Conservation (phyloP, 345 rosid genomes). For the Citropsis articulata region DNA sequence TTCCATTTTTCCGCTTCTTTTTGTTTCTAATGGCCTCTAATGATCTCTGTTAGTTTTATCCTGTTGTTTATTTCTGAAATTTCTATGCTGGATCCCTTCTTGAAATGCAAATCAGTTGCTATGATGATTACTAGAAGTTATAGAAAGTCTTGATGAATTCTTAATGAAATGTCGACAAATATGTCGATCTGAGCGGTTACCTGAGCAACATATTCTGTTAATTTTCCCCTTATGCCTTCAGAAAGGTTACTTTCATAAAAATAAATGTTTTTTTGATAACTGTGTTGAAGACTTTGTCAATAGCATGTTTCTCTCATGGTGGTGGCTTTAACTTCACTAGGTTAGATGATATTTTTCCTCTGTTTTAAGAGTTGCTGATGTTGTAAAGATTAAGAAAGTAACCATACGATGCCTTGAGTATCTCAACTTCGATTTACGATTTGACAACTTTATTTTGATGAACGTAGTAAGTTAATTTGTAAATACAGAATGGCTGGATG, state of each 20-base stretch:
- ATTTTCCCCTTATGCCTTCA: not conserved
- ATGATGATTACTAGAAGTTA: conserved; percentile 29
- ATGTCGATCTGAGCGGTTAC: conserved; percentile 53
- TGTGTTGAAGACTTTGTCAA: not conserved
- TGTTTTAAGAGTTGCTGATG: not conserved
- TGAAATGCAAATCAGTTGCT: conserved; percentile 22
- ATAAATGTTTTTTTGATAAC: not conserved
- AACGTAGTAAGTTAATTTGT: not conserved
- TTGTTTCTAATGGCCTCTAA: not conserved
- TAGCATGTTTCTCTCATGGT: not conserved
- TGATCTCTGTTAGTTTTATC: not conserved
- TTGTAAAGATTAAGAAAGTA: not conserved
- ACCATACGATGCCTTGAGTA: not conserved
- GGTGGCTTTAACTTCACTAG: not conserved
- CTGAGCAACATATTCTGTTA: conserved; percentile 41
- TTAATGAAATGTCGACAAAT: conserved; percentile 34
- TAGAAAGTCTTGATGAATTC: conserved; percentile 17
- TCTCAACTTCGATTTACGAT: not conserved
- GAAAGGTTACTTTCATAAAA: not conserved
- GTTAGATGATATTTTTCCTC: not conserved
- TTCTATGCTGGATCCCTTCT: not conserved
- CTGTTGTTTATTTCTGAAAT: not conserved
- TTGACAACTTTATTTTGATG: not conserved
- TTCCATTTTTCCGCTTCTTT: not conserved
- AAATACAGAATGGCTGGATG: not conserved